phyloP scores from a whole-genome alignment of 2,329 filamentous ascomycete genomes.

The Aspergillus melleus region DNA sequence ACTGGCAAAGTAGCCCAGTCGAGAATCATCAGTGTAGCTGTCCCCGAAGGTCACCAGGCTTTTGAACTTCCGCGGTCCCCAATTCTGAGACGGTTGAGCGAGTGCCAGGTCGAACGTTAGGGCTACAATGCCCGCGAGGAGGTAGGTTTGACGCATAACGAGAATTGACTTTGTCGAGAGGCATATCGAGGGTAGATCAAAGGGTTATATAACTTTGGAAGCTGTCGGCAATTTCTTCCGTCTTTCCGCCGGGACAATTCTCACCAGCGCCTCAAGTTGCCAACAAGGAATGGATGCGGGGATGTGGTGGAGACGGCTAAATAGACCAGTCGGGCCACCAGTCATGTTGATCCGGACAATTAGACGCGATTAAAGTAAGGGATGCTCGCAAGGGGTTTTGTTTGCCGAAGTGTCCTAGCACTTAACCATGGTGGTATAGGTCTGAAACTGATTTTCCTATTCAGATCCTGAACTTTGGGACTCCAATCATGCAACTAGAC shows the following conservation, averaged over 20 bases:
- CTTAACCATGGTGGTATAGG: too few relatives aligned
- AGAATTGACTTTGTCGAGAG: background rate
- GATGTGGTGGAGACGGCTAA: background rate
- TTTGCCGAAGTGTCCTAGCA: too few relatives aligned
- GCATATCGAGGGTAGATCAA: background rate
- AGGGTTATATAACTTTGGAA: background rate
- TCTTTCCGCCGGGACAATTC: background rate
- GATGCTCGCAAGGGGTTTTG: too few relatives aligned
- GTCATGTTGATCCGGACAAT: too few relatives aligned
- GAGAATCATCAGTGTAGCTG: slow-evolving; percentile 73
- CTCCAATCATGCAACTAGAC: too few relatives aligned
- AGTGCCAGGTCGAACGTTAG: background rate
- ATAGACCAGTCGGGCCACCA: background rate
- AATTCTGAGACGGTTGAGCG: slow-evolving; percentile 2
- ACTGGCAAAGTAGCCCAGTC: slow-evolving; percentile 62
- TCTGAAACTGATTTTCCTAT: too few relatives aligned
- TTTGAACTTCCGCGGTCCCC: slow-evolving; percentile 48
- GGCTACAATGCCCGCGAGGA: background rate
- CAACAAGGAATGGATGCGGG: background rate
- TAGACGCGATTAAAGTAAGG: too few relatives aligned
- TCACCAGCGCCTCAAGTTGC: background rate
- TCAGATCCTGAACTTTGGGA: too few relatives aligned
- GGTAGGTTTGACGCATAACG: background rate
- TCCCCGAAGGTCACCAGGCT: slow-evolving; percentile 71
- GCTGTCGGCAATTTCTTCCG: background rate